Evolutionary conservation across 2,329 filamentous ascomycete species (phyloP).

Genomic region (Colletotrichum limetticola): DNA sequence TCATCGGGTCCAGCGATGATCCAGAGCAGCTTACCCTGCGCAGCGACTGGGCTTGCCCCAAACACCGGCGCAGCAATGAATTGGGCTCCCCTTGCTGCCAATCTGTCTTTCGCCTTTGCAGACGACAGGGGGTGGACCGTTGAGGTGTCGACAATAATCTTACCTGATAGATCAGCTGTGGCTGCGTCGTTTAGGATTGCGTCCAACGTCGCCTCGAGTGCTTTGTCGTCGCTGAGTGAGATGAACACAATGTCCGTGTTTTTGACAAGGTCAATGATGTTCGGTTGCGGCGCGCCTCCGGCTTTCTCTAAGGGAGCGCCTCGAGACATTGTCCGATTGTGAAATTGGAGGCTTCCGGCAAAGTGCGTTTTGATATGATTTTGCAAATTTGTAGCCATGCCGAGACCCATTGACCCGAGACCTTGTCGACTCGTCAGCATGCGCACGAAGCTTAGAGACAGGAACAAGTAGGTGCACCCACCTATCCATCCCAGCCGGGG

Average conservation of each 20-base stretch:
- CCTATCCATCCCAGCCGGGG: slow-evolving; percentile 31
- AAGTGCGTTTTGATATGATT: slow-evolving; percentile 45
- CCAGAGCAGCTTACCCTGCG: slow-evolving; percentile 56
- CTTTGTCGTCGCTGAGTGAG: slow-evolving; percentile 55
- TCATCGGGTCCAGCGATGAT: slow-evolving; percentile 53
- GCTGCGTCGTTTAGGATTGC: slow-evolving; percentile 38
- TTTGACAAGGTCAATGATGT: slow-evolving; percentile 41
- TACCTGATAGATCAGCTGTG: slow-evolving; percentile 43
- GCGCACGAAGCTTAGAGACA: too few species aligned
- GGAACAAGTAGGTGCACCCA: too few species aligned
- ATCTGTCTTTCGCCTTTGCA: slow-evolving; percentile 38
- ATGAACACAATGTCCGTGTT: slow-evolving; percentile 50
- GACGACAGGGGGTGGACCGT: slow-evolving; percentile 60
- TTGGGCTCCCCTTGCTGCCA: slow-evolving; percentile 43
- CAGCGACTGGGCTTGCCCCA: slow-evolving; percentile 60
- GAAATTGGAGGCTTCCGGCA: slow-evolving; percentile 48
- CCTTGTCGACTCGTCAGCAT: slow-evolving; percentile 39
- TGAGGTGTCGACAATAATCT: slow-evolving; percentile 60
- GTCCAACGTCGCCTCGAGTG: slow-evolving; percentile 47
- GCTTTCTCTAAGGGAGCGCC: slow-evolving; percentile 45
- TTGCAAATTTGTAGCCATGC: slow-evolving; percentile 62
- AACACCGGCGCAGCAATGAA: slow-evolving; percentile 62
- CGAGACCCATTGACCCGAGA: slow-evolving; percentile 62
- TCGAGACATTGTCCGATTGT: slow-evolving; percentile 59
- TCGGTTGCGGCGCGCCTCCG: slow-evolving; percentile 40